Conservation (phyloP, 2,329 filamentous ascomycete species). For the Fonsecaea multimorphosa region DNA sequence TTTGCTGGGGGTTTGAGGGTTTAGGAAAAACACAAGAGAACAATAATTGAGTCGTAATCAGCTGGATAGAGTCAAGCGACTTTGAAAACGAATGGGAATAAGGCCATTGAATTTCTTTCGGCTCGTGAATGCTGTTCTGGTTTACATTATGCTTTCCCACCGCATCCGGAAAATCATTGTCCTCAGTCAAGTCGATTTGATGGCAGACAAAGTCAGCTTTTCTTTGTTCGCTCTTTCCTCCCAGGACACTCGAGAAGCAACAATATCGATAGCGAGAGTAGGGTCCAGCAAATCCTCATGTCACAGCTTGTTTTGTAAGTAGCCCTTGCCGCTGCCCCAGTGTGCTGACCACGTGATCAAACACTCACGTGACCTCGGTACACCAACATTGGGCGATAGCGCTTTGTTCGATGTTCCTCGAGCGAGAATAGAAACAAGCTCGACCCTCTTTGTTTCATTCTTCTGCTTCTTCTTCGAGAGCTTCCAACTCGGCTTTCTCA, state of each 20-base stretch:
- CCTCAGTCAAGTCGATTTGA: neutral
- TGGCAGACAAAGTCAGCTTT: neutral
- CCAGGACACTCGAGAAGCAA: neutral
- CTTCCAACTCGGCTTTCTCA: constrained; percentile 76
- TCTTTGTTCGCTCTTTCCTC: neutral
- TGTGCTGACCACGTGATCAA: neutral
- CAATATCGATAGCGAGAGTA: neutral
- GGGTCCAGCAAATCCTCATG: neutral
- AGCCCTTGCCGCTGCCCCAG: neutral
- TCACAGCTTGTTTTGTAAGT: neutral
- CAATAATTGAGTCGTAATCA: neutral
- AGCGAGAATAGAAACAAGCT: neutral
- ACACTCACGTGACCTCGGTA: neutral
- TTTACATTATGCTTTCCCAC: neutral
- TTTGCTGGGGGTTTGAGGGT: neutral
- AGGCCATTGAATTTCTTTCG: constrained; percentile 9
- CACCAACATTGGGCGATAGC: neutral
- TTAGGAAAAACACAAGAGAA: neutral
- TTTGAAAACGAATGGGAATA: neutral
- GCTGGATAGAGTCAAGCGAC: neutral
- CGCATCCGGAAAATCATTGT: constrained; percentile 17
- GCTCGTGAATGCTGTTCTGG: neutral
- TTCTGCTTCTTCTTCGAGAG: constrained; percentile 73
- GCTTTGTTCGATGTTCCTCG: neutral
- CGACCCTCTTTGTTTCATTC: constrained; percentile 10